A percentile compares a stretch with the other conserved stretches of the same genome.
Conservation (phyloP, 345 rosid species). For the Rhizophora mangle region DNA sequence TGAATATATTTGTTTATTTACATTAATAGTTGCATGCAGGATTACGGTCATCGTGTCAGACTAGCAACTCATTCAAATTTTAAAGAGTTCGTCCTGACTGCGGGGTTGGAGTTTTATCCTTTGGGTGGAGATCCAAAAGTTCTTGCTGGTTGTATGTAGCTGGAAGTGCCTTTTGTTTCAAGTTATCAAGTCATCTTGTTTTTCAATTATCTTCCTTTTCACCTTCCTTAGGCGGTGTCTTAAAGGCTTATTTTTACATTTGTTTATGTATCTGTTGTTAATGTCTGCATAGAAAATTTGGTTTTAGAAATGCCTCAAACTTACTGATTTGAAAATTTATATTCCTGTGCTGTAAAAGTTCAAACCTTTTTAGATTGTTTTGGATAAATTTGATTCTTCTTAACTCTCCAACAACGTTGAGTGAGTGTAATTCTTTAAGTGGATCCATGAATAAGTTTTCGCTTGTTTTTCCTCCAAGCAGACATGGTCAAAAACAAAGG, state of each 20-base stretch:
- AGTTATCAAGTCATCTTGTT: background rate
- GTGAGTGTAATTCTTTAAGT: background rate
- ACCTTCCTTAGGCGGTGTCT: background rate
- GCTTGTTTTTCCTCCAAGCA: conserved; percentile 37
- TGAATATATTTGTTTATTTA: conserved; percentile 4
- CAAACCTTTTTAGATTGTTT: no score
- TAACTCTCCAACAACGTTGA: no score
- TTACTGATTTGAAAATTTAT: no score
- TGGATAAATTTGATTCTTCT: no score
- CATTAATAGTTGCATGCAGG: conserved; percentile 51
- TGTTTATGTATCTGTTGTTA: no score
- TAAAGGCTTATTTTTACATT: background rate
- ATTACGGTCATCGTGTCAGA: conserved; percentile 99
- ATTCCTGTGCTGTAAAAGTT: no score
- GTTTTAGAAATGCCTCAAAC: no score
- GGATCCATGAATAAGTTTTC: conserved; percentile 8
- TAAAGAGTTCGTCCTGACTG: conserved; percentile 93
- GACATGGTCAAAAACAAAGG: conserved; percentile 99
- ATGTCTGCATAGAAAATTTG: no score
- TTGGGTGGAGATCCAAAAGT: conserved; percentile 98
- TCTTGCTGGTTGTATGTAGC: conserved; percentile 91
- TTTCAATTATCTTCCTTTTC: background rate
- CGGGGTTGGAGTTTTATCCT: conserved; percentile 96
- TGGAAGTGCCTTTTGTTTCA: conserved; percentile 13
- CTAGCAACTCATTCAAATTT: conserved; percentile 98